Evolutionary conservation across 208 protist species (phyloP), one percentile per base, ranked within the genome.

Genomic region (Plasmodiophora brassicae): DNA sequence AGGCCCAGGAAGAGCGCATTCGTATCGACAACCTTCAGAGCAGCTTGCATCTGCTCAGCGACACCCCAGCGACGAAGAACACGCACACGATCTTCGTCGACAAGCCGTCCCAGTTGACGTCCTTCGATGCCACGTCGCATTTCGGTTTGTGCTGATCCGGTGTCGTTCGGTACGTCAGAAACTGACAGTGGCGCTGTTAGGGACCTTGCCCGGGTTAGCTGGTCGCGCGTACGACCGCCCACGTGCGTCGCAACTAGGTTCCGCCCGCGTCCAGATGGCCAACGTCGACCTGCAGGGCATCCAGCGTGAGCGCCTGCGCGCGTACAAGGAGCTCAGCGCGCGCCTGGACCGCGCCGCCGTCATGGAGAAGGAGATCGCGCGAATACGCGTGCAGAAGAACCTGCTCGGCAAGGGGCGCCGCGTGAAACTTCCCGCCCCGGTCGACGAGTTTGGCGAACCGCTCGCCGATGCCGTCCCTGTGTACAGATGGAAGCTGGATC

Each of bases 21-120:
- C 65, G 65, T 78, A 78, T 78, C 41, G 14, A 38, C 32, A 78
- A 78, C 32, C 65, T 78, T 44, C 65, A 78, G n/a, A 78, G n/a
- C 65, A 78, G 65, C n/a, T 5, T 78, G 5, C 65, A 78, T 32
- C n/a, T 78, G 20, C 65, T 78, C 32, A n/a, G 41, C 5, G 5
- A 8, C 14, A 8, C 14, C 5, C 65, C 14, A 8, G 5, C n/a
- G 32, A 78, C 32, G 32, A 25, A 14, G 25, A 28, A 14, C 20
- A 78, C 32, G 10, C 65, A 78, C 65, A 78, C 65, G 5, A 78
- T 78, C 5, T 78, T 78, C n/a, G n/a, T 78, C 14, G 65, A 78
- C n/a, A 5, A 78, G 32, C 14, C n/a, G 10, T n/a, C 5, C 5
- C 14, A 78, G 14, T 5, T 78, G 14, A 38, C 32, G 65, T 5